Base-by-base conservation (phyloP, 352 stramenopile genomes). In the Globisporangium barbulae region DNA sequence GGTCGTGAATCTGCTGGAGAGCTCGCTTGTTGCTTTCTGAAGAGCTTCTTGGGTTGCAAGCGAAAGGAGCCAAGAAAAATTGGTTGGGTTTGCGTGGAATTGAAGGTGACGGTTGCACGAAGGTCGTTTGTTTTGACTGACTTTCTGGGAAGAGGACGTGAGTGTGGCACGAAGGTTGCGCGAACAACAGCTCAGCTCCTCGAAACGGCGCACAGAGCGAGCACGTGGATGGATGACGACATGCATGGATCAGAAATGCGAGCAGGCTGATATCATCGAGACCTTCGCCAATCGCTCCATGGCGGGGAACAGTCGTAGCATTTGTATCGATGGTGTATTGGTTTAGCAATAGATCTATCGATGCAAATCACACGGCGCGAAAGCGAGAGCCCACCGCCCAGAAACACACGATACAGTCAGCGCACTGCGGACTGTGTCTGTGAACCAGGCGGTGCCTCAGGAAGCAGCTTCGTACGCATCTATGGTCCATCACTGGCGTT, bases 1-100 rank as follows among this genome's bases (percentile, higher is more conserved):
- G 3, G 22, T 31, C 35, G 28, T 10, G 25, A 37, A 53, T 8
- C 21, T 53, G 21, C n/a, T 28, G n/a, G 15, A 52, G 21, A 17
- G 21, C 45, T 52, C 25, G 52, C 52, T 45, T 8, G n/a, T 44
- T 44, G 52, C 52, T 58, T 58, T 58, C 52, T 58, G 52, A 45
- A 58, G 52, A 30, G 30, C 19, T 57, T 31, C n/a, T 42, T 41
- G 3, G 15, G 47, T n/a, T 53, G n/a, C 25, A 17, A 8, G 22
- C 7, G 48, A 13, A 37, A n/a, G 22, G 12, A 54, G 39, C 39
- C 39, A 45, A 19, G 39, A 13, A 45, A 45, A 45, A 58, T 58
- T 58, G 52, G 52, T 33, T 58, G 52, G 52, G 52, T 44, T 19
- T 12, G 52, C 31, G 52, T 9, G 17, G 52, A 44, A 58, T 44